Conservation (phyloP, 2,329 filamentous ascomycete genomes). For the Pseudocercospora vitis region DNA sequence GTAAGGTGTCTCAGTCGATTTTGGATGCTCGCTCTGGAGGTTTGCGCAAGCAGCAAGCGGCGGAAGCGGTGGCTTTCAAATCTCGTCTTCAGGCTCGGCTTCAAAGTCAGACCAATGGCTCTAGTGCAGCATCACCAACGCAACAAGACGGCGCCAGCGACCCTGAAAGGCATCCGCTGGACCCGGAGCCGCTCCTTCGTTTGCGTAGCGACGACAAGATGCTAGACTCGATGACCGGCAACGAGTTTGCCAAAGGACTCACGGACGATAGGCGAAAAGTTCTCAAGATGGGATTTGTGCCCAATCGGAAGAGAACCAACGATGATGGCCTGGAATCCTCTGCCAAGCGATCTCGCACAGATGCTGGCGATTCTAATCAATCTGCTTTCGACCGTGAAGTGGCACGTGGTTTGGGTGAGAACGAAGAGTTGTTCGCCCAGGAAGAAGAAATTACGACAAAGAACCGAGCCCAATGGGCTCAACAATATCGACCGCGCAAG, state of each 20-base stretch:
- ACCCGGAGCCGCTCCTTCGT: slow-evolving; percentile 67
- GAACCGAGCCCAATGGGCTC: slow-evolving; percentile 72
- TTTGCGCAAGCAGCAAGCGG: slow-evolving; percentile 65
- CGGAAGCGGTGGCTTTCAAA: slow-evolving; percentile 61
- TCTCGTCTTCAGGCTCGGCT: slow-evolving; percentile 51
- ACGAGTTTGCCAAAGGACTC: slow-evolving; percentile 58
- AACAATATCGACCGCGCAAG: slow-evolving; percentile 84
- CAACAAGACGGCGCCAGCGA: neutral
- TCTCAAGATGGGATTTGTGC: slow-evolving; percentile 66
- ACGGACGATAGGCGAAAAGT: slow-evolving; percentile 61
- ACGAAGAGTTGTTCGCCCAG: slow-evolving; percentile 91
- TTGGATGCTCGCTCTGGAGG: slow-evolving; percentile 66
- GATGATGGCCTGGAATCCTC: slow-evolving; percentile 17
- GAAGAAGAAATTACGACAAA: slow-evolving; percentile 74
- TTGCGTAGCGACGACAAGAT: slow-evolving; percentile 63
- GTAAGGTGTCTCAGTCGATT: slow-evolving; percentile 74
- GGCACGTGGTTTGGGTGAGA: slow-evolving; percentile 84
- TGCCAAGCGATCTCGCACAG: slow-evolving; percentile 33
- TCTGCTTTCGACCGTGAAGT: slow-evolving; percentile 71
- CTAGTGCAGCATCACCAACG: neutral
- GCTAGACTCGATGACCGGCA: slow-evolving; percentile 59
- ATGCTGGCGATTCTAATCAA: slow-evolving; percentile 19
- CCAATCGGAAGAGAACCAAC: slow-evolving; percentile 42
- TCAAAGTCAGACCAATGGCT: slow-evolving; percentile 8
- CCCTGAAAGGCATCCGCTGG: slow-evolving; percentile 43